Conservation (phyloP, 2,329 filamentous ascomycete genomes). For the Penicillium decumbens region DNA sequence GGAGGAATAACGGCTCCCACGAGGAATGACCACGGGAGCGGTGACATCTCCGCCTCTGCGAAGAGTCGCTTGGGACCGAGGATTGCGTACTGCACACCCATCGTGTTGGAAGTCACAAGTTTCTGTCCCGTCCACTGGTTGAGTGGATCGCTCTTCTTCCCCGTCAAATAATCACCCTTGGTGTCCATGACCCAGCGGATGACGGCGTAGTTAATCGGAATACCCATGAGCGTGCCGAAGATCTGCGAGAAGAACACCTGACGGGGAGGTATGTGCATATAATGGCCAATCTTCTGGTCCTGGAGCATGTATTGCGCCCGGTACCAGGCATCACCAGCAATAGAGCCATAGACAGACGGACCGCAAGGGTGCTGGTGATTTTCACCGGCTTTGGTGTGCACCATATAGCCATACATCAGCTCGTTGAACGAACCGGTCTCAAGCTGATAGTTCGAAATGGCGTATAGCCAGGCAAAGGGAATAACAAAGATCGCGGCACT, state of each 20-base stretch:
- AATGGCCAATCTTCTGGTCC: conserved; percentile 62
- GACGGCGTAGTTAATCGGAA: conserved; percentile 59
- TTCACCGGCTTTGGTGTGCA: conserved; percentile 45
- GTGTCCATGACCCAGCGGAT: conserved; percentile 57
- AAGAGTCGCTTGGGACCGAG: conserved; percentile 41
- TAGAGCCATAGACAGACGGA: conserved; percentile 54
- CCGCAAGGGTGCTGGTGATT: conserved; percentile 55
- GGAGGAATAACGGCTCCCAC: conserved; percentile 29
- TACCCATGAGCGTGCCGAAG: conserved; percentile 55
- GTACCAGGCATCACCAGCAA: conserved; percentile 61
- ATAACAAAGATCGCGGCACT: conserved; percentile 55
- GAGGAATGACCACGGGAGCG: conserved; percentile 33
- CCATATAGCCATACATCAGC: conserved; percentile 57
- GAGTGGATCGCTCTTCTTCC: conserved; percentile 50
- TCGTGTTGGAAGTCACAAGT: conserved; percentile 50
- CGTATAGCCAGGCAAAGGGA: conserved; percentile 57
- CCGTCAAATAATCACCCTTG: conserved; percentile 54
- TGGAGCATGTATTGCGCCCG: conserved; percentile 56
- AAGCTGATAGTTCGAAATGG: conserved; percentile 53
- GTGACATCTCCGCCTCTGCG: conserved; percentile 24
- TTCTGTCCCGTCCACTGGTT: conserved; percentile 60
- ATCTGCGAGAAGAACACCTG: conserved; percentile 59
- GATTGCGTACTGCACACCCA: conserved; percentile 58
- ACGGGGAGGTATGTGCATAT: conserved; percentile 58
- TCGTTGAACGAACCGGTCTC: conserved; percentile 58